A percentile compares a stretch with the other conserved stretches of the same genome.
These are phyloP conservation scores for Fusarium kyushuense DNA, from an alignment of 2,329 filamentous ascomycete genomes.

Conservation along the genomic window DNA sequence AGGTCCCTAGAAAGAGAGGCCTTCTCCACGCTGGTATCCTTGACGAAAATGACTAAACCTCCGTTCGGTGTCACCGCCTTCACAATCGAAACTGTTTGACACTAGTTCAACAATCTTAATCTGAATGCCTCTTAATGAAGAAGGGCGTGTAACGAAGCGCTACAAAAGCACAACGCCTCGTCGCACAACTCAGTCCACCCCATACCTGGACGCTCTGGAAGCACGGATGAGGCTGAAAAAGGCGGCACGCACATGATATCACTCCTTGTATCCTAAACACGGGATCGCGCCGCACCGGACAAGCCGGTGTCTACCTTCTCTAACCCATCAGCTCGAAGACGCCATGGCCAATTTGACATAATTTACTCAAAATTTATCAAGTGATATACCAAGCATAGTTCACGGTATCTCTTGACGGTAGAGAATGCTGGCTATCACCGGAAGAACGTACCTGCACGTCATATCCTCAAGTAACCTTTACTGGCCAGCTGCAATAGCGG, in stretches of 20 bases:
- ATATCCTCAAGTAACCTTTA: conserved; percentile 6
- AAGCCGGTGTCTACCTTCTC: conserved; percentile 20
- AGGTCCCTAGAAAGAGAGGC: conserved; percentile 5
- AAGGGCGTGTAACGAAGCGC: conserved; percentile 16
- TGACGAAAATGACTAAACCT: conserved; percentile 38
- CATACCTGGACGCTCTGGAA: conserved; percentile 29
- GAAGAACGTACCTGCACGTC: conserved; percentile 7
- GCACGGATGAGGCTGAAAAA: conserved; percentile 30
- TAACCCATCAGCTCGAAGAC: not conserved
- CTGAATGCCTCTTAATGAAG: not conserved
- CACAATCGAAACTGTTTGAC: conserved; percentile 13
- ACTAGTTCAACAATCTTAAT: conserved; percentile 3
- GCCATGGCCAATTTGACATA: conserved; percentile 13
- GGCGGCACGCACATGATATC: conserved; percentile 19
- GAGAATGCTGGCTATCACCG: conserved; percentile 2
- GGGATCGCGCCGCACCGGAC: conserved; percentile 37
- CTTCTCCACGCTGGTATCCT: conserved; percentile 6
- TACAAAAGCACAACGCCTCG: conserved; percentile 2
- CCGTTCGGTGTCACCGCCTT: conserved; percentile 17
- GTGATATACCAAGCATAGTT: conserved; percentile 31
- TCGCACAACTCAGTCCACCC: conserved; percentile 8
- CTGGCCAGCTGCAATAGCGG: conserved; percentile 20
- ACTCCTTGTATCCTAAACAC: conserved; percentile 24
- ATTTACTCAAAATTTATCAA: not conserved
- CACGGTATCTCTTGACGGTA: conserved; percentile 19